Percentiles rank a stretch among this genome's conserved stretches.
Evolutionary conservation across 1,284 basidiomycete genomes (phyloP).

Genomic region (Fomes fomentarius): DNA sequence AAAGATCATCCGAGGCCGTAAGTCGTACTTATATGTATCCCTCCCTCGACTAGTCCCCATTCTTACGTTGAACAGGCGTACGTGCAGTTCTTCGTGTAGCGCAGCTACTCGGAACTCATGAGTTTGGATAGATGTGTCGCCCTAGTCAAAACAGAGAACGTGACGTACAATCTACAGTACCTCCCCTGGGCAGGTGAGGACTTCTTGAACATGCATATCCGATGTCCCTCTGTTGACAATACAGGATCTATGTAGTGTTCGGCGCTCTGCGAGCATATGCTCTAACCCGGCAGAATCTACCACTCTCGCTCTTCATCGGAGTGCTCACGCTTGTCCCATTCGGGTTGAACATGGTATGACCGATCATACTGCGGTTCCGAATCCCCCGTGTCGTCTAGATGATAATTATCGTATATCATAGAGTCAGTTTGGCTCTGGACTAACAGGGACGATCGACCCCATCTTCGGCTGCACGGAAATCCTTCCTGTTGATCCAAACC

Average conservation of each 20-base stretch:
- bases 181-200: not conserved
- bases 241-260: not conserved
- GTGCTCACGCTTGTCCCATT: not conserved
- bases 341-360: not conserved
- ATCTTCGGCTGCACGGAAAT: not conserved
- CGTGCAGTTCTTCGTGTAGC: no score
- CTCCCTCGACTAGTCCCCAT: not conserved
- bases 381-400: no score
- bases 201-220: not conserved
- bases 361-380: not conserved
- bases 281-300: not conserved
- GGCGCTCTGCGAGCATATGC: not conserved
- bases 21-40: not conserved
- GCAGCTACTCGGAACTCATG: no score
- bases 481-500: not conserved
- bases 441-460: not conserved
- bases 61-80: no score
- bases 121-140: not conserved
- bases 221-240: no score
- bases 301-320: not conserved
- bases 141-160: not conserved
- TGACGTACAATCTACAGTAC: not conserved
- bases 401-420: not conserved
- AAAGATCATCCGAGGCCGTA: not conserved
- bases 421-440: not conserved